These are phyloP conservation scores for Clonostachys rhizophaga DNA, from an alignment of 2,329 filamentous ascomycete genomes.

Conservation along the genomic window DNA sequence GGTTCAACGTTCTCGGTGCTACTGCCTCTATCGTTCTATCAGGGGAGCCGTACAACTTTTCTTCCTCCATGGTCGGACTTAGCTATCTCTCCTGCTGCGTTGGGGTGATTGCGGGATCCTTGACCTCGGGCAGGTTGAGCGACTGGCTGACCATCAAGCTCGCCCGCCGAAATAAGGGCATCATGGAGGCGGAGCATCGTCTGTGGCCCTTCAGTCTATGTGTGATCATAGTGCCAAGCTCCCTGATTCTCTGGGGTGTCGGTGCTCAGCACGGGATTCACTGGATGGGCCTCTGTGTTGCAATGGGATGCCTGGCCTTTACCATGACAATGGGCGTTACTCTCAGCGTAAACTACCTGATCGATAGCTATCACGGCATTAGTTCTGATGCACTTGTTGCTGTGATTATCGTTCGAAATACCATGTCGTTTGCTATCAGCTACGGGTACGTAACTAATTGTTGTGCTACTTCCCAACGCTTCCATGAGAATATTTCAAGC, in stretches of 20 bases:
- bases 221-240: slow-evolving; percentile 16
- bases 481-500: too few relatives aligned
- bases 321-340: slow-evolving; percentile 26
- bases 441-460: slow-evolving; percentile 31
- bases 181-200: slow-evolving; percentile 34
- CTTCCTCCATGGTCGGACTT: slow-evolving; percentile 1
- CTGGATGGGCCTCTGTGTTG: slow-evolving; percentile 34
- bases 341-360: slow-evolving; percentile 29
- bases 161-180: slow-evolving; percentile 30
- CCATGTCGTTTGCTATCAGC: slow-evolving; percentile 25
- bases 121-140: slow-evolving; percentile 25
- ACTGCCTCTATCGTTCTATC: slow-evolving; percentile 20
- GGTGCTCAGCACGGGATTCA: slow-evolving; percentile 28
- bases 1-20: neutral
- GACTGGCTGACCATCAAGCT: slow-evolving; percentile 30
- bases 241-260: slow-evolving; percentile 24
- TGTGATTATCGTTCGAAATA: slow-evolving; percentile 30
- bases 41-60: slow-evolving; percentile 19
- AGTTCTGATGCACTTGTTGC: slow-evolving; percentile 30
- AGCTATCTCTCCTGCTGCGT: slow-evolving; percentile 1
- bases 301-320: slow-evolving; percentile 27
- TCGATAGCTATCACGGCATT: slow-evolving; percentile 33
- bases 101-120: neutral
- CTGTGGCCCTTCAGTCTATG: slow-evolving; percentile 30
- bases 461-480: slow-evolving; percentile 11